Evolutionary conservation across 306 rosid species (phyloP), one percentile per base, ranked within the genome.

Genomic region (Medicago truncatula): DNA sequence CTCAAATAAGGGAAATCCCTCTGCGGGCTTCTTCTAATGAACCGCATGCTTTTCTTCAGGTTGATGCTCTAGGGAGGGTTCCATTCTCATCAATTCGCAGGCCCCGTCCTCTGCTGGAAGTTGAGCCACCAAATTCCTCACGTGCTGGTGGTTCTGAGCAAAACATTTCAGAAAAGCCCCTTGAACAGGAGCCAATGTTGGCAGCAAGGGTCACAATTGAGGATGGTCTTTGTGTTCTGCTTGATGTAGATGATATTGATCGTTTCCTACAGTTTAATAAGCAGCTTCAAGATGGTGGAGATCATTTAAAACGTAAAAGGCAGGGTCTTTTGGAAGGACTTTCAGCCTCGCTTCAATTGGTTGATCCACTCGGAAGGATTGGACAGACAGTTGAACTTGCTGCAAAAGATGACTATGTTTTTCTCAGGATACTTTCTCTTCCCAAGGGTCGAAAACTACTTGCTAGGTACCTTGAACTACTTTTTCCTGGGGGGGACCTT

Each of bases 101-200:
- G 85, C 99, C 99, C 43, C 99, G 99, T 31, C 99, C 99, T 77
- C 99, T 96, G 64, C 87, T 96, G 61, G 99, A 96, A 86, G 96
- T 96, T 79, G 99, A 96, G 74, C 82, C 97, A 64, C 90, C 97
- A 54, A 92, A 84, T 80, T 81, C 91, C 31, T 87, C 88, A 21
- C 76, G 77, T 66, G 78, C 79, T 43, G 82, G 86, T 41, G 82
- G 83, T 75, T 59, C 85, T 44, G 97, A 92, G 52, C 96, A 92
- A 69, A 92, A 82, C 74, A 80, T 78, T 83, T 66, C 90, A 62
- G 98, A 88, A 81, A 96, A 96, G 86, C 97, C 98, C 40, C 93
- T 96, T 80, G 99, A 96, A 59, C 96, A 92, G 83, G 99, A 96
- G 85, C 99, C 99, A 18, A 67, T 96, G 96, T 96, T 96, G 80